Percentiles rank a stretch among this genome's conserved stretches.
phyloP scores from a whole-genome alignment of 768 basidiomycete genomes.

The Leucosporidium yakuticum region DNA sequence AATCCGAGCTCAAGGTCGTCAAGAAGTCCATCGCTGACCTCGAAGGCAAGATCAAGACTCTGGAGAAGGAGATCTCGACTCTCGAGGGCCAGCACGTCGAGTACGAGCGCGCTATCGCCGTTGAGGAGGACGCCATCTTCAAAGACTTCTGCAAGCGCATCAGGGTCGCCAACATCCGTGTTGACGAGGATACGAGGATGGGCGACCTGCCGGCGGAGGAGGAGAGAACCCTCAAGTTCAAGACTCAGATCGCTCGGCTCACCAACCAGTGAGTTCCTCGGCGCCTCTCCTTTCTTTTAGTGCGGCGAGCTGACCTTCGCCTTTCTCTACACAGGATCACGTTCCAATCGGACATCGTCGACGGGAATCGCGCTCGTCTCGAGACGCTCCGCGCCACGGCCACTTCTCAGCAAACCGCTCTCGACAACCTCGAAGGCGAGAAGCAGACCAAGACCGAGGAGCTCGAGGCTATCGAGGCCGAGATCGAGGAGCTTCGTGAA shows the following conservation, averaged over 20 bases:
- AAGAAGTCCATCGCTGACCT: conserved; percentile 46
- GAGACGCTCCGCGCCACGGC: conserved; percentile 45
- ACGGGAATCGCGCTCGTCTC: conserved; percentile 59
- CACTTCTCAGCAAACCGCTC: conserved; percentile 4
- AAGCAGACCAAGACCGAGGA: conserved; percentile 15
- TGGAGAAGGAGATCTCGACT: conserved; percentile 49
- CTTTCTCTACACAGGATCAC: conserved; percentile 64
- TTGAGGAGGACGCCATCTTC: conserved; percentile 76
- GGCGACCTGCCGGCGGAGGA: conserved; percentile 82
- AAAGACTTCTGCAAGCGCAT: conserved; percentile 70
- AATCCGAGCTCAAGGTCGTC: conserved; percentile 76
- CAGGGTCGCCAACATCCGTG: conserved; percentile 71
- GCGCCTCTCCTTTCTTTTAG: too few relatives aligned
- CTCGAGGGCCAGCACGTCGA: conserved; percentile 56
- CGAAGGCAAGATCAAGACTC: conserved; percentile 10
- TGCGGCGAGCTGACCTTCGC: too few relatives aligned
- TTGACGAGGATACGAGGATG: conserved; percentile 87
- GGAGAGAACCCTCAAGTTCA: conserved; percentile 71
- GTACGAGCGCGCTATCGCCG: conserved; percentile 58
- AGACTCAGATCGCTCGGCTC: conserved; percentile 72
- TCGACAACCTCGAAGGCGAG: conserved; percentile 27
- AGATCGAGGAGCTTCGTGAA: conserved; percentile 49
- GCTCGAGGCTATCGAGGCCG: conserved; percentile 18
- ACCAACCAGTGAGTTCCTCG: conserved; percentile 64
- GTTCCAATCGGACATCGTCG: conserved; percentile 74